Base-by-base conservation (phyloP, 345 rosid species). In the Eucalyptus cloeziana region DNA sequence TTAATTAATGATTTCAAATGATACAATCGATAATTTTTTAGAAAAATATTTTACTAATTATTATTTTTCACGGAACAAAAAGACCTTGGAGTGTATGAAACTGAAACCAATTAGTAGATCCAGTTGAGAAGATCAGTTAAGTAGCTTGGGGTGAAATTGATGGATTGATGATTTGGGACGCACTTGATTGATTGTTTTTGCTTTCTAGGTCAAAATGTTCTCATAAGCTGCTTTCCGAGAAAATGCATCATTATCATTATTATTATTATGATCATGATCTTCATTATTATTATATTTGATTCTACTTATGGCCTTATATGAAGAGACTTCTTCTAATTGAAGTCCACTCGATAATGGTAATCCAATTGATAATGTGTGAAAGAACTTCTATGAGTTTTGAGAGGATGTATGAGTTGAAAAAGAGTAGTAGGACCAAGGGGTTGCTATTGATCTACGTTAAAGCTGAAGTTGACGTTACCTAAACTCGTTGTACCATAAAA, bases 71-170 rank as follows among this genome's bases (percentile, higher is more conserved):
- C 0, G 3, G 1, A 24, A 56, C 3, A 56, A 56, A 56, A 24
- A 56, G 10, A 13, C 30, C 69, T 62, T 62, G 69, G 16, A 62
- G 69, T 62, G 33, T 12, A 30, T 13, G 15, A 62, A 62, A 12
- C 7, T 7, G 2, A 30, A 62, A 30, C 33, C 33, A 62, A 62
- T 6, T 30, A 30, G 15, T 6, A 13, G 2, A 62, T 27, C 69
- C 16, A 1, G 0, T 30, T 30, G 69, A 13, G 33, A 27, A 62
- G 33, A 60, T 25, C 67, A 0, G 31, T n/a, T 25, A 21, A 52
- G 58, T 52, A 52, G 58, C 58, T 52, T 27, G 69, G 8, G 31
- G 33, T 13, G 69, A 62, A 62, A 62, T 62, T 30, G 16, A 62
- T 30, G 5, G 8, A 30, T 62, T 30, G 69, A 30, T 27, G 14